Evolutionary conservation across 768 basidiomycete species (phyloP).

Genomic region (Auriscalpium orientale): DNA sequence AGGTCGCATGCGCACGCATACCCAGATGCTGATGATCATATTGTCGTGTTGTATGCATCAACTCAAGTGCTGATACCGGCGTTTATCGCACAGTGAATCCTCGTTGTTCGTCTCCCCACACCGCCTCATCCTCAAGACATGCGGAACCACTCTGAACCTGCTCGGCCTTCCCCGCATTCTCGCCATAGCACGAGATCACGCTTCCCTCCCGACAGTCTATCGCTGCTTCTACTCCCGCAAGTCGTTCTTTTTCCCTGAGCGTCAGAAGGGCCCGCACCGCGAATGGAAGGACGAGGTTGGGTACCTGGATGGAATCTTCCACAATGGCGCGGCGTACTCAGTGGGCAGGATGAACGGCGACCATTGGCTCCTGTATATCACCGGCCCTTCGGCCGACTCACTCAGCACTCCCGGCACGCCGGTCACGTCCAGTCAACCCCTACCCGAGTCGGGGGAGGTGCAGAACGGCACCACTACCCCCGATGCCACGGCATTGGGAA

Average conservation of each 20-base stretch:
- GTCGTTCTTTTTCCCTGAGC: conserved; percentile 98
- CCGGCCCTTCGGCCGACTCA: conserved; percentile 42
- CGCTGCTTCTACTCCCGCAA: conserved; percentile 98
- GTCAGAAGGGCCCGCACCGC: conserved; percentile 84
- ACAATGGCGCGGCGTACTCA: conserved; percentile 87
- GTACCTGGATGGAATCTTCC: conserved; percentile 86
- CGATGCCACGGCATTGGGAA: conserved; percentile 15
- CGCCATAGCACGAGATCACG: conserved; percentile 74
- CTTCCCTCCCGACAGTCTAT: conserved; percentile 63
- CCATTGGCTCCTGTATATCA: conserved; percentile 96
- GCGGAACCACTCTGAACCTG: conserved; percentile 96
- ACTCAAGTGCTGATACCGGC: conserved; percentile 11
- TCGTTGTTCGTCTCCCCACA: conserved; percentile 94
- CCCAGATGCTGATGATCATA: neutral
- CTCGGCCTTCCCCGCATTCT: conserved; percentile 92
- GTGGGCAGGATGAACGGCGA: conserved; percentile 97
- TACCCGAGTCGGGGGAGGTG: conserved; percentile 11
- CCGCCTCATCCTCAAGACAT: conserved; percentile 96
- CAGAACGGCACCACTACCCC: conserved; percentile 8
- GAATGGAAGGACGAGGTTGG: conserved; percentile 93
- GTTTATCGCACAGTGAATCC: conserved; percentile 67
- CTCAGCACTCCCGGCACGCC: conserved; percentile 5
- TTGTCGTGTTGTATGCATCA: neutral
- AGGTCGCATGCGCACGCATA: neutral
- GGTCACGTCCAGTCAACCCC: conserved; percentile 15